A percentile compares a stretch with the other conserved stretches of the same genome.
Evolutionary conservation across 1,284 basidiomycete species (phyloP).

Genomic region (Malassezia sp.): DNA sequence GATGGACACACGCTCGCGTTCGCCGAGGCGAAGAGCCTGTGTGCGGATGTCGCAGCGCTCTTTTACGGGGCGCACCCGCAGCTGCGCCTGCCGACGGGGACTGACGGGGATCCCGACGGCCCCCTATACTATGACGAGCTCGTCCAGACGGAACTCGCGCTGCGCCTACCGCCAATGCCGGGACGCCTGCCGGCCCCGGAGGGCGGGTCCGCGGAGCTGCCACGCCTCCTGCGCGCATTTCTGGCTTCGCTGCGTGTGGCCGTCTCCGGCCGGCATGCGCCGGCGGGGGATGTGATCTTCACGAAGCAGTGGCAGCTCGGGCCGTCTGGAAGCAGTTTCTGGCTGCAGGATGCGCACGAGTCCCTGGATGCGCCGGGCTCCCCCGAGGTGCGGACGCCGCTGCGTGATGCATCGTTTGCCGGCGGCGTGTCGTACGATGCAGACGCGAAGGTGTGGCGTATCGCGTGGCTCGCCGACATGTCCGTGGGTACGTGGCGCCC

Average conservation of each 20-base stretch:
- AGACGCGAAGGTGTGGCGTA: slow-evolving; percentile 1
- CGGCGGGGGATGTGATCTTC: background rate
- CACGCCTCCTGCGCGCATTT: background rate
- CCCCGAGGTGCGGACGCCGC: background rate
- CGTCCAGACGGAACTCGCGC: slow-evolving; percentile 2
- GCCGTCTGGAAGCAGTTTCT: no score
- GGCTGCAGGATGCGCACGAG: no score
- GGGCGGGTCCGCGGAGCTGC: background rate
- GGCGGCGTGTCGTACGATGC: slow-evolving; percentile 6
- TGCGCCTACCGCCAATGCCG: slow-evolving; percentile 8
- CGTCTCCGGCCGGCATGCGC: background rate
- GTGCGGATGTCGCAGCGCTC: slow-evolving; percentile 7
- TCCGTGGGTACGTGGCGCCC: background rate
- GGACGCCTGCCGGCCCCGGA: slow-evolving; percentile 4
- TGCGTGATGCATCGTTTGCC: background rate
- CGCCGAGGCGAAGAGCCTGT: slow-evolving; percentile 8
- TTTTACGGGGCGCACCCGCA: background rate
- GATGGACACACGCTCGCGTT: slow-evolving; percentile 13
- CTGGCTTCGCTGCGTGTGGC: background rate
- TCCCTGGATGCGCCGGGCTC: no score
- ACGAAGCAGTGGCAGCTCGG: slow-evolving; percentile 3
- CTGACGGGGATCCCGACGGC: background rate
- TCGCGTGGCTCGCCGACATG: slow-evolving; percentile 6
- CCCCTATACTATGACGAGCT: slow-evolving; percentile 7
- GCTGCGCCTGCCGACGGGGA: background rate